Conservation (phyloP, 805 yeast genomes). For the Yarrowia sp. region DNA sequence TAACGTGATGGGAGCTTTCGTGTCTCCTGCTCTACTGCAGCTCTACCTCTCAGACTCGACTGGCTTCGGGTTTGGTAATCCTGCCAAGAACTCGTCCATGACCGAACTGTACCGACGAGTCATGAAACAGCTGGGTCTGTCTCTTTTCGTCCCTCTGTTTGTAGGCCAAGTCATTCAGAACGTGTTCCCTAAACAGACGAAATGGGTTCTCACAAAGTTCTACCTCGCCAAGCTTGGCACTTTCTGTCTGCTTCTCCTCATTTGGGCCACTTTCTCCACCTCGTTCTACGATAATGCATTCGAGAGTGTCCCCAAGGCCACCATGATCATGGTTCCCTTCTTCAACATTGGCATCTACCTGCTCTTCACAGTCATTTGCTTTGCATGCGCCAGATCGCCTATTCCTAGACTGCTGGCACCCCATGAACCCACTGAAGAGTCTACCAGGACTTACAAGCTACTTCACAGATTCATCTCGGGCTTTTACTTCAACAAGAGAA, state of each 20-base stretch:
- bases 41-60: slow-evolving; percentile 62
- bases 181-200: slow-evolving; percentile 67
- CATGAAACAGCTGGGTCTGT: slow-evolving; percentile 85
- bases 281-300: slow-evolving; percentile 87
- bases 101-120: slow-evolving; percentile 70
- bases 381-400: slow-evolving; percentile 57
- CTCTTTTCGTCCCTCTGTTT: slow-evolving; percentile 82
- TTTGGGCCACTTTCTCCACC: slow-evolving; percentile 82
- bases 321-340: slow-evolving; percentile 78
- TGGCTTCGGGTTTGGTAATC: slow-evolving; percentile 80
- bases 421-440: slow-evolving; percentile 56
- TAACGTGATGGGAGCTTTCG: slow-evolving; percentile 81
- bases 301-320: slow-evolving; percentile 67
- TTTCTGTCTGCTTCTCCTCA: slow-evolving; percentile 76
- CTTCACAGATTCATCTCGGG: slow-evolving; percentile 59
- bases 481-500: slow-evolving; percentile 72
- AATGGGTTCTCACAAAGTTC: slow-evolving; percentile 64
- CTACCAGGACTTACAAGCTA: slow-evolving; percentile 56
- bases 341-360: slow-evolving; percentile 82
- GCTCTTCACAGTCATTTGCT: slow-evolving; percentile 74
- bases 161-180: slow-evolving; percentile 88
- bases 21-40: slow-evolving; percentile 85
- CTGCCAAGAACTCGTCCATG: slow-evolving; percentile 61
- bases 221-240: slow-evolving; percentile 76
- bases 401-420: slow-evolving; percentile 14